Evolutionary conservation across 257 asterid species (phyloP), one percentile per base, ranked within the genome.

Genomic region (Plantago major): DNA sequence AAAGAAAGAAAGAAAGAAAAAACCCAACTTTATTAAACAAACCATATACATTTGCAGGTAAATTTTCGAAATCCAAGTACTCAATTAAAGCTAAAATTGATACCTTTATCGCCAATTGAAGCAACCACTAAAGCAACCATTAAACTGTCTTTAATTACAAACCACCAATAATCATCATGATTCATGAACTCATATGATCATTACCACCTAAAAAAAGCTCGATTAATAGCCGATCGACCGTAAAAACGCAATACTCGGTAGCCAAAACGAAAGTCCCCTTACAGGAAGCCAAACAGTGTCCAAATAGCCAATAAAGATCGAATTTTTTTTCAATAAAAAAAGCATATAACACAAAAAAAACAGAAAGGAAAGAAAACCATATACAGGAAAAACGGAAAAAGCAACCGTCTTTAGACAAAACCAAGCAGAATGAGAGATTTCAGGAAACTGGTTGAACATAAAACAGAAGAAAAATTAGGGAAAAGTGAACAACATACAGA

Each of bases 101-200:
- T 71, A 66, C 78, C 79, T 85, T 82, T 73, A 61, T 71, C 72
- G 30, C 73, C 63, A 16, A 65, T 45, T 44, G 60, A 82, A 87
- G 94, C 89, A 82, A 84, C 68, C 59, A 60, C 64, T 72, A 61
- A 79, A 82, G 84, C 71, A 55, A 66, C 60, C 48, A 64, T 53
- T 55, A 78, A 73, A 65, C 77, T 48, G 71, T 67, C 16, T 72
- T 69, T 71, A 69, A 60, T 51, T 55, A 56, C 67, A 76, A 73
- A 54, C 47, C 6, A 33, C 3, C 6, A 33, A 33, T 58, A n/a
- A 48, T 54, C 63, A 60, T 73, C 26, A 1, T 22, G 26, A 22
- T 22, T 22, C 65, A 62, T 43, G 12, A 63, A 67, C 44, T 64
- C 19, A 67, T 43, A 60, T 28, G 38, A 57, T 9, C 46, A 54